These are phyloP conservation scores for Lactifluus echinatus DNA, from an alignment of 768 basidiomycete species.

Conservation along the genomic window DNA sequence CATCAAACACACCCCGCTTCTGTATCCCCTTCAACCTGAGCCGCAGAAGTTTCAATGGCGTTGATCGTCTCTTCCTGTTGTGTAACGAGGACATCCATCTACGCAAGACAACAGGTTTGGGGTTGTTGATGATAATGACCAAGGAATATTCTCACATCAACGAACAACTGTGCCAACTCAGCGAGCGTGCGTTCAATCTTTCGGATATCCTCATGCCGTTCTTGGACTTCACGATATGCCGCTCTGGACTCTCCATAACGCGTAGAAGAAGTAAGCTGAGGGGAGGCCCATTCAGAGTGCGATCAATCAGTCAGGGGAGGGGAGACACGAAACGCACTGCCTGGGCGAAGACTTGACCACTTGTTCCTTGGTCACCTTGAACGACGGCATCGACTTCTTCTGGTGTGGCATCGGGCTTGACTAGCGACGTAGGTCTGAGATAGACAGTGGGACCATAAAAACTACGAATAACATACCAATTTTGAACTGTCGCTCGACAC, in stretches of 20 bases:
- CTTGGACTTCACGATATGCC: conserved; percentile 83
- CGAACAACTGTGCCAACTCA: conserved; percentile 85
- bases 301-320: neutral
- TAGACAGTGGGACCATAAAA: neutral
- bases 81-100: conserved; percentile 74
- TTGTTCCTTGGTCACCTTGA: conserved; percentile 64
- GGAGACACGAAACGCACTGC: conserved; percentile 41
- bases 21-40: conserved; percentile 57
- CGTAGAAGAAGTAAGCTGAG: conserved; percentile 62
- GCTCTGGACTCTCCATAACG: conserved; percentile 76
- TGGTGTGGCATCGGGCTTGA: conserved; percentile 87
- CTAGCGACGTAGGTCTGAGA: conserved; percentile 29
- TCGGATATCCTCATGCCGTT: conserved; percentile 76
- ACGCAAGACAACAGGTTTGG: neutral
- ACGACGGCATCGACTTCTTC: conserved; percentile 86
- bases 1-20: conserved; percentile 50
- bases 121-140: neutral
- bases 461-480: conserved; percentile 46
- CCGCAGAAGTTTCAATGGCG: conserved; percentile 53
- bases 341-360: conserved; percentile 79
- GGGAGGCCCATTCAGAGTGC: neutral
- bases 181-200: conserved; percentile 80
- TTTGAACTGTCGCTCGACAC: conserved; percentile 80
- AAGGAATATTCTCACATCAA: conserved; percentile 45
- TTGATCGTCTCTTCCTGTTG: conserved; percentile 74